Conservation (phyloP, 139 green algal species). For the Spirogloea muscicola region DNA sequence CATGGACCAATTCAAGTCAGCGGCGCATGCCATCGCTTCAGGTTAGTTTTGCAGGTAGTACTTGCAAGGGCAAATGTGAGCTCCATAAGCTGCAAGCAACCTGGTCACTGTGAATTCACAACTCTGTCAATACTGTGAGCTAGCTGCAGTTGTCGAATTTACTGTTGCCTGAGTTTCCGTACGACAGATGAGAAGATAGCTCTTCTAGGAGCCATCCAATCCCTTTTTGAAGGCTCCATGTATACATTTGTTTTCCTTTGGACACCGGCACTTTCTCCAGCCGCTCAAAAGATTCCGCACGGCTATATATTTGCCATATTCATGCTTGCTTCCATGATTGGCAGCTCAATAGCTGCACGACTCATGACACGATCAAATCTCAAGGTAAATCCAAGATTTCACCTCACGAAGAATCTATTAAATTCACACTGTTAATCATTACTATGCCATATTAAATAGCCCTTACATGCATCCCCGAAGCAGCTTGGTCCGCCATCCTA, state of each 20-base stretch:
- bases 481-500: conserved; percentile 19
- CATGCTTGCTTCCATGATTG: conserved; percentile 86
- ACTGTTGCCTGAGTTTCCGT: conserved; percentile 11
- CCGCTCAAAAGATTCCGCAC: conserved; percentile 78
- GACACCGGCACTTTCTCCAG: conserved; percentile 73
- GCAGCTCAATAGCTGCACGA: conserved; percentile 28
- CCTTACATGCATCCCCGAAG: conserved; percentile 74
- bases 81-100: conserved; percentile 66
- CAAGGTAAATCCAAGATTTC: neutral
- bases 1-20: conserved; percentile 13
- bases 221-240: conserved; percentile 91
- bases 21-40: conserved; percentile 6
- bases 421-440: neutral
- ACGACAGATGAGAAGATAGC: conserved; percentile 56
- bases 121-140: too few species aligned
- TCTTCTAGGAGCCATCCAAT: conserved; percentile 83
- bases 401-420: neutral
- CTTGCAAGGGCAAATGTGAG: conserved; percentile 60
- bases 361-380: conserved; percentile 51
- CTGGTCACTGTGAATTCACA: conserved; percentile 87
- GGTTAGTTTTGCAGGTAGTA: conserved; percentile 82
- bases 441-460: neutral
- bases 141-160: too few species aligned
- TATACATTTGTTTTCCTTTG: conserved; percentile 99
- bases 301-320: conserved; percentile 92